A percentile compares a stretch with the other conserved stretches of the same genome.
Evolutionary conservation across 140 eudicot genomes (phyloP).

Genomic region (Ambrosia hybrid): DNA sequence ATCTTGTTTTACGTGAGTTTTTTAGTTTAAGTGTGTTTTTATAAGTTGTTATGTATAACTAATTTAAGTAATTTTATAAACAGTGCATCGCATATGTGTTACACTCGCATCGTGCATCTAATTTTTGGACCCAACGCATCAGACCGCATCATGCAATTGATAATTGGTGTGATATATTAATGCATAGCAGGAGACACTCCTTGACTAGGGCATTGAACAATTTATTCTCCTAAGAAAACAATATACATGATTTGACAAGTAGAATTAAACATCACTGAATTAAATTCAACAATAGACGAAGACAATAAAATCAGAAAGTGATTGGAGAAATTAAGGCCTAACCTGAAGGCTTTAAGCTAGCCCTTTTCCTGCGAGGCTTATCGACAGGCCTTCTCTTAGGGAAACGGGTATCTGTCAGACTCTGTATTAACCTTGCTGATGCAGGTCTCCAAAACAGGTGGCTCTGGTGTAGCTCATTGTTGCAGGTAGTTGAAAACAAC

Average conservation of each 20-base stretch:
- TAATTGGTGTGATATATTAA: too few species aligned
- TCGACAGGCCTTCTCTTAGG: constrained; percentile 72
- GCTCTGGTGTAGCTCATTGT: constrained; percentile 27
- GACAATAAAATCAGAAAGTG: neutral
- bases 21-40: neutral
- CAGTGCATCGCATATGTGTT: too few species aligned
- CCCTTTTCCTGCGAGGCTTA: constrained; percentile 75
- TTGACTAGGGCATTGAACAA: too few species aligned
- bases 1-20: too few species aligned
- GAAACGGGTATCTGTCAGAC: constrained; percentile 66
- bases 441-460: constrained; percentile 44
- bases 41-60: too few species aligned
- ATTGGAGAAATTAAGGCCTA: neutral
- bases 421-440: constrained; percentile 47
- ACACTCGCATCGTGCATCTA: too few species aligned
- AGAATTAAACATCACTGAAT: neutral
- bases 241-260: too few species aligned
- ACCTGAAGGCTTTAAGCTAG: constrained; percentile 73
- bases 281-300: neutral
- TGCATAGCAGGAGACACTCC: too few species aligned
- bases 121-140: too few species aligned
- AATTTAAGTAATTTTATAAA: too few species aligned
- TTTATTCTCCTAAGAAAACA: too few species aligned
- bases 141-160: too few species aligned
- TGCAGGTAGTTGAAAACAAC: constrained; percentile 27